Evolutionary conservation across 768 basidiomycete genomes (phyloP).

Genomic region (Pisolithus marmoratus): DNA sequence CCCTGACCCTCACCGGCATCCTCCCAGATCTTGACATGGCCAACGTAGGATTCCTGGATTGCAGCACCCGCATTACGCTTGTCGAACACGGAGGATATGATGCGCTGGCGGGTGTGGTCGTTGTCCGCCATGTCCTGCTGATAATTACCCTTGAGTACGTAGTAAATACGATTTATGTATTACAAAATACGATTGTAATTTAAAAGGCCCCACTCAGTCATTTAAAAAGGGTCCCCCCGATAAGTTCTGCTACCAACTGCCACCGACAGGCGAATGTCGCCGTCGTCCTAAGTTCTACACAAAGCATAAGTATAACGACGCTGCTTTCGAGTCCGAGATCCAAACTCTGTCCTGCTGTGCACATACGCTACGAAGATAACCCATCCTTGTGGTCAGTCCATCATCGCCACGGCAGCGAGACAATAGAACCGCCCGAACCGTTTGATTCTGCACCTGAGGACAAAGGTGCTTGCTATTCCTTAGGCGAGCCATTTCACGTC

Average conservation of each 20-base stretch:
- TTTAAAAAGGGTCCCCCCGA: conserved; percentile 4
- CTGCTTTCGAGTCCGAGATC: no score
- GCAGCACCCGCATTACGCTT: conserved; percentile 58
- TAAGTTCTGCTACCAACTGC: neutral
- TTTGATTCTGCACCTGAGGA: conserved; percentile 9
- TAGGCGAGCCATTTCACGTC: conserved; percentile 1
- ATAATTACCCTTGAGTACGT: no score
- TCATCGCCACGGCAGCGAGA: conserved; percentile 3
- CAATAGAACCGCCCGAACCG: conserved; percentile 8
- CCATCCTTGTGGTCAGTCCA: conserved; percentile 9
- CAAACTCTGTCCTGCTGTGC: no score
- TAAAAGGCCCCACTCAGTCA: no score
- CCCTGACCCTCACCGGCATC: conserved; percentile 69
- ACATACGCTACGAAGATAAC: conserved; percentile 1
- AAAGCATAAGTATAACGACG: neutral
- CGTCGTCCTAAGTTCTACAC: neutral
- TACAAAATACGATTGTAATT: neutral
- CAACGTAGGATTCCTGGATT: conserved; percentile 75
- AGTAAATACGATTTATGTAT: no score
- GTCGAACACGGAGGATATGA: conserved; percentile 80
- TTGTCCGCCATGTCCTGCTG: conserved; percentile 39
- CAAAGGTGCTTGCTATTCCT: conserved; percentile 3
- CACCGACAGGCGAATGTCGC: conserved; percentile 6
- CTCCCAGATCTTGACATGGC: conserved; percentile 93
- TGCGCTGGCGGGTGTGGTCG: conserved; percentile 57